Base-by-base conservation (phyloP, 2,329 filamentous ascomycete genomes). In the Pseudophaeomoniella oleicola region DNA sequence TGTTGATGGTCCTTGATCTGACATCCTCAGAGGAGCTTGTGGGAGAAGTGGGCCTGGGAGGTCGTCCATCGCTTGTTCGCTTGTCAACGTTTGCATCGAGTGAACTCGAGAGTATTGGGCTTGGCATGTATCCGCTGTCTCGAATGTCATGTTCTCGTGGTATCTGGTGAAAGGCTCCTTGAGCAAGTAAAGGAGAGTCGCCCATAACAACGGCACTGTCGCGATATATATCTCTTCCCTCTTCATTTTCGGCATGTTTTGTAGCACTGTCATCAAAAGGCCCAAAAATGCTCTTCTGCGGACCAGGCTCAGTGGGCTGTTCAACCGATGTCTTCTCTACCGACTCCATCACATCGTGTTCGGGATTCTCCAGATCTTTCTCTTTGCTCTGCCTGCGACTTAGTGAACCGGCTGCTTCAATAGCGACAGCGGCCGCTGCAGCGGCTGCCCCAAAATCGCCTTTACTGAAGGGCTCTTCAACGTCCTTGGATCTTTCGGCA, bases 171-270 rank as follows among this genome's bases (percentile, higher is more conserved):
- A 27, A 9, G 2, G 35, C 39, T 9, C 51, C 48, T 29, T 44
- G 43, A 31, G 52, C 44, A 18, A 58, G 41, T 22, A 57, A 47
- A 30, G 60, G 58, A 35, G 64, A 61, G 46, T 66, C 64, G 41
- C 54, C 55, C 40, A 63, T 52, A 42, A 62, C 56, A 42, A 63
- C 54, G 43, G 55, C 63, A 43, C 58, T 63, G 40, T 67, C 63
- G 41, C 63, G 59, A 50, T 60, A 54, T 36, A 49, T 6, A 27
- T 27, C 9, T 6, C n/a, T 6, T 6, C n/a, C 22, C 9, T 27
- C 22, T n/a, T 27, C 22, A n/a, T 27, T n/a, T n/a, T 27, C n/a
- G n/a, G 22, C 22, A n/a, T 6, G 22, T n/a, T 6, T 27, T 6
- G 6, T 9, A n/a, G 9, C 22, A 6, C n/a, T 6, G n/a, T 27